Evolutionary conservation across 2,329 filamentous ascomycete species (phyloP).

Genomic region (Dactylellina cionopaga): DNA sequence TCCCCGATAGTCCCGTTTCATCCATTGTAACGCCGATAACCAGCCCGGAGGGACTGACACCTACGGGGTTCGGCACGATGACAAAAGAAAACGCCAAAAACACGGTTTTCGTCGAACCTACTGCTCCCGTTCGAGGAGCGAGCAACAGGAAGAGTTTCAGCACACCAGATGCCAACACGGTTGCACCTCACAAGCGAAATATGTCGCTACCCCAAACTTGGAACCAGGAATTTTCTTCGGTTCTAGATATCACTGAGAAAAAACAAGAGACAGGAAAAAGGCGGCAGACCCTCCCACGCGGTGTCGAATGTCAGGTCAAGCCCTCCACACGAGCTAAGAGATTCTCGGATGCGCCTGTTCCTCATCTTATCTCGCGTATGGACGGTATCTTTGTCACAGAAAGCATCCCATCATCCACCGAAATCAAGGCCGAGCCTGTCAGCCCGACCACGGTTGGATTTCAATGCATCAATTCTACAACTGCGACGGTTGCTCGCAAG

Average conservation of each 20-base stretch:
- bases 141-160: conserved; percentile 6
- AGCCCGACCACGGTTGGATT: conserved; percentile 31
- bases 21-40: conserved; percentile 44
- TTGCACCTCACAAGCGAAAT: conserved; percentile 28
- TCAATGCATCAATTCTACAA: conserved; percentile 17
- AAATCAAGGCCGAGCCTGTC: conserved; percentile 34
- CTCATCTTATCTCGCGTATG: conserved; percentile 40
- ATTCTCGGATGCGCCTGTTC: conserved; percentile 22
- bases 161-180: background rate
- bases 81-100: conserved; percentile 23
- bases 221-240: background rate
- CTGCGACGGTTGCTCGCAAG: conserved; percentile 14
- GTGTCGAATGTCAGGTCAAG: conserved; percentile 25
- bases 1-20: conserved; percentile 47
- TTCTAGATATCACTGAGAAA: background rate
- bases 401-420: conserved; percentile 24
- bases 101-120: background rate
- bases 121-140: background rate
- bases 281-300: conserved; percentile 14
- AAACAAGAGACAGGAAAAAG: conserved; percentile 1
- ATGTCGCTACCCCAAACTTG: conserved; percentile 34
- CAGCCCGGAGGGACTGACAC: conserved; percentile 44
- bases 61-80: conserved; percentile 8
- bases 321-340: conserved; percentile 23
- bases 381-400: conserved; percentile 50